A percentile compares a stretch with the other conserved stretches of the same genome.
Evolutionary conservation across 148 eudicot species (phyloP).

Genomic region (Diospyros lotus): DNA sequence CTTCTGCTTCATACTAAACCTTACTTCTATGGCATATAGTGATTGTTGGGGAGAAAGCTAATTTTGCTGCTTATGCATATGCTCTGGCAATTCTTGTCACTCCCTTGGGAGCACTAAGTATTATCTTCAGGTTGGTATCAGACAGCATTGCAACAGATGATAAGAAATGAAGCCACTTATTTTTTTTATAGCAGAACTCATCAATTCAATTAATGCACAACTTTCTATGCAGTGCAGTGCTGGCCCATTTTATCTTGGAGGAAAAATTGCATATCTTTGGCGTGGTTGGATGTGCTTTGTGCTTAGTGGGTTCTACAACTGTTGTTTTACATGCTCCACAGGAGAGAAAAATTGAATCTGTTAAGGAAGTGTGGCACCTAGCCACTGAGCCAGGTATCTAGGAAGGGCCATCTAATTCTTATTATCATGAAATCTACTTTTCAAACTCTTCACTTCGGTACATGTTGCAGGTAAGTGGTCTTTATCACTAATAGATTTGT

Average conservation of each 20-base stretch:
- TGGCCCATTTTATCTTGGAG: conserved; percentile 65
- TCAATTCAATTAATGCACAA: neutral
- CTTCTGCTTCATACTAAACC: neutral
- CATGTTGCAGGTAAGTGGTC: too few species aligned
- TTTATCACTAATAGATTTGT: too few species aligned
- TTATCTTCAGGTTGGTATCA: conserved; percentile 65
- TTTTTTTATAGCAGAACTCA: too few species aligned
- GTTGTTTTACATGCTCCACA: conserved; percentile 89
- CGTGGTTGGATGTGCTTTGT: conserved; percentile 72
- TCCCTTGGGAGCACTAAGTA: conserved; percentile 91
- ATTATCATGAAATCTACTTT: too few species aligned
- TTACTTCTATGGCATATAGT: conserved; percentile 29
- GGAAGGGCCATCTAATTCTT: too few species aligned
- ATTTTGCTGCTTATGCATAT: conserved; percentile 90
- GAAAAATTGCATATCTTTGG: conserved; percentile 78
- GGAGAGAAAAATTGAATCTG: conserved; percentile 81
- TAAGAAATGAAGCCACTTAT: too few species aligned
- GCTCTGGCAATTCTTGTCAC: conserved; percentile 89
- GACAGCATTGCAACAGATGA: too few species aligned
- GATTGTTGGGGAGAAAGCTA: conserved; percentile 83
- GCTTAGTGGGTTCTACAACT: conserved; percentile 78
- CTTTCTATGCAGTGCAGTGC: conserved; percentile 57
- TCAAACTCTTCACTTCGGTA: too few species aligned
- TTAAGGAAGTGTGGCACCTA: conserved; percentile 82
- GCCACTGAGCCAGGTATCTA: conserved; percentile 83